Base-by-base conservation (phyloP, 2,329 filamentous ascomycete species). In the Bipolaris oryzae region DNA sequence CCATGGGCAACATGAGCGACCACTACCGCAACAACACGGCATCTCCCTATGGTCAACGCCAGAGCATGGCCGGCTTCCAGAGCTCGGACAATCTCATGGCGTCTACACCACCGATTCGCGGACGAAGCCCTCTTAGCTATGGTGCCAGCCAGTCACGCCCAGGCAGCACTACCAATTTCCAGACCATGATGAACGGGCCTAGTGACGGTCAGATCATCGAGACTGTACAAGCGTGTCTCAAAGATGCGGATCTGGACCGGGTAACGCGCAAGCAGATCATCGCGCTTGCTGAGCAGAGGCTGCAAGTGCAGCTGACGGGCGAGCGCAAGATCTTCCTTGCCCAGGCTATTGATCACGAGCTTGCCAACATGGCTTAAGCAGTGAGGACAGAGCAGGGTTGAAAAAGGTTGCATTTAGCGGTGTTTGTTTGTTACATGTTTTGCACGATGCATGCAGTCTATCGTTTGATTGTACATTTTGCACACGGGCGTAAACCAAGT, bases 241-340 rank as follows among this genome's bases (percentile, higher is more conserved):
- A 83, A 15, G 94, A 97, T 70, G 92, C 97, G 0, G 94, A 99
- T 76, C 82, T 99, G 39, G 95, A 99, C 75, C 94, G 85, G n/a
- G 91, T 98, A 45, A 99, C 95, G 6, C 99, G 98, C 87, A 99
- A 99, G 81, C 94, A 98, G 79, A 79, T 87, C 74, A 80, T 80
- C 76, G 93, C 91, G 3, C 84, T 98, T 42, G 92, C 96, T 11
- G 95, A 99, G 80, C 92, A 97, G 80, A 86, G 93, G 69, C 79
- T 99, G 60, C 94, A 97, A 80, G 94, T 90, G 4, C 92, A 96
- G 75, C 83, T 98, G 55, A 83, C 85, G 0, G 93, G 92, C 20
- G 93, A 97, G 77, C 89, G 92, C 76, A 87, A 90, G 74, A 87
- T 88, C 15, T 98, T 96, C 79, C 87, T 98, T 80, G 94, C 97